These are phyloP conservation scores for Leccinum fuscescens DNA, from an alignment of 1,284 basidiomycete species.

Conservation along the genomic window DNA sequence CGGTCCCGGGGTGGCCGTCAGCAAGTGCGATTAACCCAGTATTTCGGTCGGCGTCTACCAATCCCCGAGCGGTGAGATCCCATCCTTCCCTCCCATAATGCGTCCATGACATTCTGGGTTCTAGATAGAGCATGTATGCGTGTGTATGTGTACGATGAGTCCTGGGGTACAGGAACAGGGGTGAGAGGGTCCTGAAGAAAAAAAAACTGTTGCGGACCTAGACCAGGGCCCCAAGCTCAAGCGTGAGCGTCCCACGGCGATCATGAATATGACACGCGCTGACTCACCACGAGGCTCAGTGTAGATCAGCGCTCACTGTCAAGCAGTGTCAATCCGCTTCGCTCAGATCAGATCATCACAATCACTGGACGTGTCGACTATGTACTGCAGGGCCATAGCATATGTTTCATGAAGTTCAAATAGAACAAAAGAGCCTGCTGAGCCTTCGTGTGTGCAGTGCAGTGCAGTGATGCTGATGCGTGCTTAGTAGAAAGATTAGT, in stretches of 20 bases:
- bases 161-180: background rate
- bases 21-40: background rate
- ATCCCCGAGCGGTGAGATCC: background rate
- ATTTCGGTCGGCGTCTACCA: background rate
- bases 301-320: slow-evolving; percentile 11
- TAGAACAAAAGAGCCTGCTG: background rate
- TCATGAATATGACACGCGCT: background rate
- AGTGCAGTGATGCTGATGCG: background rate
- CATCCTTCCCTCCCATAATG: background rate
- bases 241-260: background rate
- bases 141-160: background rate
- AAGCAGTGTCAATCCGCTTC: background rate
- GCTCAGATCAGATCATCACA: slow-evolving; percentile 4
- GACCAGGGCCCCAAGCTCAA: background rate
- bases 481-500: background rate
- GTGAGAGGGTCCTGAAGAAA: background rate
- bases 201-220: background rate
- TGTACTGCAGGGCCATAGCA: background rate
- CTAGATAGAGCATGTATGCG: background rate
- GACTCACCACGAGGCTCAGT: slow-evolving; percentile 10
- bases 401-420: background rate
- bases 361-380: slow-evolving; percentile 3
- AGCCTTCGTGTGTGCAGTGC: background rate
- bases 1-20: background rate
- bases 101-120: background rate